Evolutionary conservation across 805 yeast species (phyloP).

Genomic region (Hanseniaspora meyeri): DNA sequence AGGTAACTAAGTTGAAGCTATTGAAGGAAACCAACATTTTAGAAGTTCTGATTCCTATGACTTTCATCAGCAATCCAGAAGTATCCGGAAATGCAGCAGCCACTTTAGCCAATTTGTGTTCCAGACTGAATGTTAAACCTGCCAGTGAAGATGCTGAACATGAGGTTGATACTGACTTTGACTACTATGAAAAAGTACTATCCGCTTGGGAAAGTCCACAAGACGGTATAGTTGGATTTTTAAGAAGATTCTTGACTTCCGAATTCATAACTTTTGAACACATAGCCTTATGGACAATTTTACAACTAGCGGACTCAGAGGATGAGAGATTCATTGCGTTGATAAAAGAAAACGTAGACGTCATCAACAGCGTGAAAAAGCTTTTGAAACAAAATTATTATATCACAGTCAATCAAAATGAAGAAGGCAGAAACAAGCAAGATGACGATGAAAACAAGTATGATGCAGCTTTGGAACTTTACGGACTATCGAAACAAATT

Average conservation of each 20-base stretch:
- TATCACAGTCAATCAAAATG: constrained; percentile 10
- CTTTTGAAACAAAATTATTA: constrained; percentile 22
- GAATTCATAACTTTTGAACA: constrained; percentile 93
- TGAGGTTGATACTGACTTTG: neutral
- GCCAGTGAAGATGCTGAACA: neutral
- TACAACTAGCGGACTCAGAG: constrained; percentile 82
- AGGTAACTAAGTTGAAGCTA: constrained; percentile 76
- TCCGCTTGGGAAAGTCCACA: constrained; percentile 66
- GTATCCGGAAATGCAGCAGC: constrained; percentile 98
- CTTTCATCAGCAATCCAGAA: constrained; percentile 76
- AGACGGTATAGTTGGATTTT: constrained; percentile 77
- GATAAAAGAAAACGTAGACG: constrained; percentile 43
- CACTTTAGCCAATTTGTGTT: constrained; percentile 88
- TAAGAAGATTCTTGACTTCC: constrained; percentile 64
- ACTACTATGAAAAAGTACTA: constrained; percentile 54
- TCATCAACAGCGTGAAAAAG: constrained; percentile 43
- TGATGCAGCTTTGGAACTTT: constrained; percentile 53
- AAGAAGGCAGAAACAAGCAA: neutral
- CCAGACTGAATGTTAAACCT: constrained; percentile 56
- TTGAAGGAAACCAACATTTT: constrained; percentile 67
- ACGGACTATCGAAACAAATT: constrained; percentile 56
- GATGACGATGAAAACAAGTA: constrained; percentile 10
- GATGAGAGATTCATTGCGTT: constrained; percentile 46
- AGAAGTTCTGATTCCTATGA: constrained; percentile 82
- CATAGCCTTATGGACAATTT: constrained; percentile 91